Evolutionary conservation across 768 basidiomycete genomes (phyloP), one percentile per base, ranked within the genome.

Genomic region (Mycena galericulata): DNA sequence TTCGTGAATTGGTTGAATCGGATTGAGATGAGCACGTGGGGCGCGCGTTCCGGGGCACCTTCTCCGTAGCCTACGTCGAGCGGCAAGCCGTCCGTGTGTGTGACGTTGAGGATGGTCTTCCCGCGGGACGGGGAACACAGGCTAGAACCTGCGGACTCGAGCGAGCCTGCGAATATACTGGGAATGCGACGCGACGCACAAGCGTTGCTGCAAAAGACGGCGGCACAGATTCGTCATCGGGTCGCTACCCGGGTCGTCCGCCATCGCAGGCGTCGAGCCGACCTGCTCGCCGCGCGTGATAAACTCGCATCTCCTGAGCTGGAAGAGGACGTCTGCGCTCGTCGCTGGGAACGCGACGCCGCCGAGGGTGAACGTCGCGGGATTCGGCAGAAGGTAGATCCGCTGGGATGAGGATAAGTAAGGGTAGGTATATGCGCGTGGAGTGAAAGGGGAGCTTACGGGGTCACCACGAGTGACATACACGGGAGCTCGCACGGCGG

Each of bases 111-210:
- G 75, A 98, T 97, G 64, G 98, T 89, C 75, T 97, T 95, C 40
- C 87, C 84, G 76, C 0, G 98, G 95, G 1, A 90, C 87, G 11
- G 98, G 98, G 79, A 98, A 98, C 43, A 98, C 79, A 0, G 98
- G 98, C 77, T 99, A 99, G 82, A 98, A 98, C 74, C 96, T 98
- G 75, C 22, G 4, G n/a, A n/a, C n/a, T n/a, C n/a, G n/a, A n/a
- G n/a, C n/a, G n/a, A n/a, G n/a, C n/a, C n/a, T 8, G 29, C 51
- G 64, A 57, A 67, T 66, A 40, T 14, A 22, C 57, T 36, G 14
- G 8, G 34, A 36, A 14, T 14, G 47, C n/a, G n/a, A n/a, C n/a
- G n/a, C 49, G 20, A 74, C 80, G 41, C 66, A 95, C 96, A 91
- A 95, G 77, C 95, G 85, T 73, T 99, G 98, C 61, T 95, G 88